Conservation (phyloP, 2,329 filamentous ascomycete genomes). For the Dactylellina cionopaga region DNA sequence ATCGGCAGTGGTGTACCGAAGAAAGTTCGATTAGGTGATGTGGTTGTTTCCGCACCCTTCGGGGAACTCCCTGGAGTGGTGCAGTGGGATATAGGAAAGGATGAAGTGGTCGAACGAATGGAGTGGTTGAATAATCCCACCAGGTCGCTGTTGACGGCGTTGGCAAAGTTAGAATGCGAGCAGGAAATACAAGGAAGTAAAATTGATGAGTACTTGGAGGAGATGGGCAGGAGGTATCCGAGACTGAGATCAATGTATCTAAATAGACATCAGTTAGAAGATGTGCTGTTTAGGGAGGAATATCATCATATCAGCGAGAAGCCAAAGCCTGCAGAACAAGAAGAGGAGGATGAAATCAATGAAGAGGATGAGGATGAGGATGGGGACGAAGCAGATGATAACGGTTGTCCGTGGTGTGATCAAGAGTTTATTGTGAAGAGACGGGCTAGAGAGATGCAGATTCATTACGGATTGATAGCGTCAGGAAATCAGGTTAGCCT, state of each 20-base stretch:
- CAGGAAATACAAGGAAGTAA: constrained; percentile 50
- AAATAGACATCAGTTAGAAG: constrained; percentile 44
- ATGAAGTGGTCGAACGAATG: constrained; percentile 52
- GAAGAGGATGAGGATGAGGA: not conserved
- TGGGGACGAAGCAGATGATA: not conserved
- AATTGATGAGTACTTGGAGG: constrained; percentile 52
- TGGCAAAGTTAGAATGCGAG: constrained; percentile 43
- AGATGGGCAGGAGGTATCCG: constrained; percentile 51
- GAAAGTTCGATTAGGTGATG: constrained; percentile 56
- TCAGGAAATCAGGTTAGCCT: constrained; percentile 31
- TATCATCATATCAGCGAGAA: not conserved
- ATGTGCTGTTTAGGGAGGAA: constrained; percentile 40
- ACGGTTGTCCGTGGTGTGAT: not conserved
- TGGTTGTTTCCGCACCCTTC: constrained; percentile 54
- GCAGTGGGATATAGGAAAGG: constrained; percentile 56
- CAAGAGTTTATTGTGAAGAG: constrained; percentile 31
- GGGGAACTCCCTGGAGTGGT: constrained; percentile 54
- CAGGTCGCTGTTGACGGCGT: constrained; percentile 53
- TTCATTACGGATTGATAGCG: constrained; percentile 17
- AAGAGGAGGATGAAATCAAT: no score
- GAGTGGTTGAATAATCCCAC: constrained; percentile 43
- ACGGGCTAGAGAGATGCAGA: not conserved
- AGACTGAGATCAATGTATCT: constrained; percentile 50
- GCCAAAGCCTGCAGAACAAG: no score
- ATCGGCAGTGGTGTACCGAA: constrained; percentile 1